Base-by-base conservation (phyloP, 257 asterid species). In the Petunia secreta region DNA sequence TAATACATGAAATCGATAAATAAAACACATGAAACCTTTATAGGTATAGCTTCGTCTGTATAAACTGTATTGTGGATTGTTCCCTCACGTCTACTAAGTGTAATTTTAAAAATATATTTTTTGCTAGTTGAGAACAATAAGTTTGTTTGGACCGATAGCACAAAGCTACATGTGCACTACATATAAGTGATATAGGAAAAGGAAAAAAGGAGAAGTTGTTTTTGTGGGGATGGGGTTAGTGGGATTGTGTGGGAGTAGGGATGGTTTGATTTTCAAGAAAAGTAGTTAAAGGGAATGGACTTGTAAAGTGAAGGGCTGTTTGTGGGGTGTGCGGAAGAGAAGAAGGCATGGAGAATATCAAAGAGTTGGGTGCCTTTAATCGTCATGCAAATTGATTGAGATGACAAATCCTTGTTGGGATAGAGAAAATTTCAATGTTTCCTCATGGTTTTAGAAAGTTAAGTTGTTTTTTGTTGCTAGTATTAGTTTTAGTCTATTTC, bases 201-300 rank as follows among this genome's bases (percentile, higher is more conserved):
- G 4, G 6, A 1, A 15, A 8, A 13, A 15, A 0, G 10, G 55
- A 39, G 58, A n/a, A 5, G 80, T 11, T 44, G 36, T 40, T 43
- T 76, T 76, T 59, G 66, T 77, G 67, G 80, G 71, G 10, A 76
- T 58, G 80, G 43, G 58, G 16, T 69, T 46, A 69, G 77, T 69
- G 71, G 48, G 48, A 64, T 2, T 10, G 57, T 10, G 57, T 52
- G 57, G 57, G 15, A 64, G 71, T 64, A 9, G 40, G 43, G 77
- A 10, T 52, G 57, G 43, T 48, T 48, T 48, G 60, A 48, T 71
- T 71, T 48, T 48, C 62, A 48, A 71, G 77, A 71, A 48, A 71
- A 71, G 44, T 43, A 71, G 77, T 71, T 59, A 34, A 71, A 44
- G 10, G 5, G 48, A 6, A 46, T 59, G 60, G 38, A 25, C 44